Evolutionary conservation across 176 grass and related monocot genomes (phyloP), one percentile per base, ranked within the genome.

Genomic region (Avena eriantha): DNA sequence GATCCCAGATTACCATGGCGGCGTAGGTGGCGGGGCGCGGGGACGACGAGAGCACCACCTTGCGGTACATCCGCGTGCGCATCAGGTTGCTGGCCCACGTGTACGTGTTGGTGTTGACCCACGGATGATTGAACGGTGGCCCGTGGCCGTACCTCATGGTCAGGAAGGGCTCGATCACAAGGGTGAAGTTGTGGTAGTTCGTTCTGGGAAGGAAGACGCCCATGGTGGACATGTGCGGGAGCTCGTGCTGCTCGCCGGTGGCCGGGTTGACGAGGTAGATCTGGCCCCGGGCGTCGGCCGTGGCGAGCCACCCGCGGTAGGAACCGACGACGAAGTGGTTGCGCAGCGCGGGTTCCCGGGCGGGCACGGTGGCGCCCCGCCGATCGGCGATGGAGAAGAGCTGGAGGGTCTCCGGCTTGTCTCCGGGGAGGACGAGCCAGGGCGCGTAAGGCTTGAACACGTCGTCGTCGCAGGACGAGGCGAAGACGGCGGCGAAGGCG

Each of bases 261-360:
- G 55, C 33, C n/a, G 84, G 84, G 61, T 78, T 86, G 33, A 35
- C 73, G 8, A 78, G 34, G n/a, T 34, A 12, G 10, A 86, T 54
- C 33, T 3, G 21, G 2, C 34, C 84, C 2, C 4, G 46, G 2
- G 0, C 19, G 31, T 77, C 60, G 31, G 84, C 61, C 10, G 75
- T 86, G 48, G 53, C 84, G 84, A 86, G n/a, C 74, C 74, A 79
- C 0, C 84, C 84, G n/a, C 33, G n/a, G 18, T 63, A 69, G 61
- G 84, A 86, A n/a, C 75, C 84, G 19, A 69, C 0, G 16, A 86
- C 16, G 10, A 58, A 10, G 75, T 68, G 60, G 47, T 16, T 34
- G 10, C 34, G 74, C 63, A 69, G 8, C 10, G 74, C 75, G 5
- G 73, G 53, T 8, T 55, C 15, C 31, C 60, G 2, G 0, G 63